Conservation (phyloP, 495 filamentous ascomycete genomes). For the Thermothielavioides terrestris region DNA sequence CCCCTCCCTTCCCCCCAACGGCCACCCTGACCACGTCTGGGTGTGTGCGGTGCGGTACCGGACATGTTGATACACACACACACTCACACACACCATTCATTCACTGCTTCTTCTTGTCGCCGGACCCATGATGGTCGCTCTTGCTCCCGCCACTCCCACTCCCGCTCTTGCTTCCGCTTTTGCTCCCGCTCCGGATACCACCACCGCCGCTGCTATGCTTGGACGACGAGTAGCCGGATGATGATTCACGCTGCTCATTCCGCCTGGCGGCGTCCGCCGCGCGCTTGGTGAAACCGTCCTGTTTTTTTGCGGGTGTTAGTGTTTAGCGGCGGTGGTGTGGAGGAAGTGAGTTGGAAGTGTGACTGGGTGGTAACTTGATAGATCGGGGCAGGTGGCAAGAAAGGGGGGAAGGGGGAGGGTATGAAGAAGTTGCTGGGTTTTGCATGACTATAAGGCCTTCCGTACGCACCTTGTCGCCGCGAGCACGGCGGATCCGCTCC, state of each 20-base stretch:
- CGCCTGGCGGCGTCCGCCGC: conserved; percentile 36
- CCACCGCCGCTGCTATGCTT: not conserved
- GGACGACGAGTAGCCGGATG: not conserved
- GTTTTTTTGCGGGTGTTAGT: not conserved
- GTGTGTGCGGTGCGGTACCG: too few relatives aligned
- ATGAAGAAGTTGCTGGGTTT: not conserved
- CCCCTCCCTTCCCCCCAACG: too few relatives aligned
- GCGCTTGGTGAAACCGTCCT: conserved; percentile 38
- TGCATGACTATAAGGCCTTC: not conserved
- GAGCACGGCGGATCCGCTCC: conserved; percentile 35
- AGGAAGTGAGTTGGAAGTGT: too few relatives aligned
- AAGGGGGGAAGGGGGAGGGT: not conserved
- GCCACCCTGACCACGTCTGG: too few relatives aligned
- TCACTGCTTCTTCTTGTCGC: not conserved
- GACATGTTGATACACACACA: too few relatives aligned
- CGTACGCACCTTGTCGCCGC: conserved; percentile 29
- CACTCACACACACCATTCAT: not conserved
- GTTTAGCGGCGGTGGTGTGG: too few relatives aligned
- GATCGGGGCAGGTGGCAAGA: not conserved
- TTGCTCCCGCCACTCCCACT: conserved; percentile 5
- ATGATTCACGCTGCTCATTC: conserved; percentile 24
- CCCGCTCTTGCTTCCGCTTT: conserved; percentile 5
- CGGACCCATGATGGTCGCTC: conserved; percentile 7
- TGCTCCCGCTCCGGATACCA: not conserved
- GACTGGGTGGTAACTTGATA: conserved; percentile 13